phyloP scores from a whole-genome alignment of 108 stramenopile genomes.

The Discostella stelligeroides region DNA sequence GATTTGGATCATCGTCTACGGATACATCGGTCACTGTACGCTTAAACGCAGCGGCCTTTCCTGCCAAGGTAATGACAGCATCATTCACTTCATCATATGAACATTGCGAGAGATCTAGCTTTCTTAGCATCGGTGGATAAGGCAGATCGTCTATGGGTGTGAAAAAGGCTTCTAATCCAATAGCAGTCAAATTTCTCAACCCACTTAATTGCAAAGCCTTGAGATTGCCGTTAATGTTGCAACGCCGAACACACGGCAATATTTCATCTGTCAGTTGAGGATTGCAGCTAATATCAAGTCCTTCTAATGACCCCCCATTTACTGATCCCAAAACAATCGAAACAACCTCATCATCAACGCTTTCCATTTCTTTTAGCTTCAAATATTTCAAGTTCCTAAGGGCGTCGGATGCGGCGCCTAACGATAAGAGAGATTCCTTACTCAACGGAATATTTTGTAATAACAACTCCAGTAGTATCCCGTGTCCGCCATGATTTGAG shows the following conservation, averaged over 20 bases:
- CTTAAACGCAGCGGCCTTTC: slow-evolving; percentile 52
- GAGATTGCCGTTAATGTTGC: slow-evolving; percentile 51
- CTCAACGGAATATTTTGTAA: slow-evolving; percentile 63
- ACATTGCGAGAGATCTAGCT: slow-evolving; percentile 59
- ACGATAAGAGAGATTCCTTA: slow-evolving; percentile 41
- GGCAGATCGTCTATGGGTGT: slow-evolving; percentile 63
- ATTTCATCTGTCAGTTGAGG: slow-evolving; percentile 66
- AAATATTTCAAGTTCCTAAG: slow-evolving; percentile 66
- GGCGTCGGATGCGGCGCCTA: slow-evolving; percentile 46
- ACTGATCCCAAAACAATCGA: slow-evolving; percentile 44
- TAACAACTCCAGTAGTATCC: slow-evolving; percentile 63
- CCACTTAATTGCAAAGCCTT: slow-evolving; percentile 60
- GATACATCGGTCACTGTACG: slow-evolving; percentile 27
- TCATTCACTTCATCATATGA: slow-evolving; percentile 76
- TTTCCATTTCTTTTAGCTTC: slow-evolving; percentile 53
- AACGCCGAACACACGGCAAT: slow-evolving; percentile 66
- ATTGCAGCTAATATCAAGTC: slow-evolving; percentile 67
- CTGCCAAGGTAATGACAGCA: slow-evolving; percentile 58
- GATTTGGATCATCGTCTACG: slow-evolving; percentile 30
- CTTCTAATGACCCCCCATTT: slow-evolving; percentile 51
- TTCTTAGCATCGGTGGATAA: slow-evolving; percentile 67
- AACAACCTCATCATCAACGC: slow-evolving; percentile 62
- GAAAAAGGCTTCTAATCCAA: slow-evolving; percentile 76
- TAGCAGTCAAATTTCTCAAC: slow-evolving; percentile 61
- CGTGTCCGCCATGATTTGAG: slow-evolving; percentile 8